These are phyloP conservation scores for Cudoniella acicularis DNA, from an alignment of 495 filamentous ascomycete genomes.

Conservation along the genomic window DNA sequence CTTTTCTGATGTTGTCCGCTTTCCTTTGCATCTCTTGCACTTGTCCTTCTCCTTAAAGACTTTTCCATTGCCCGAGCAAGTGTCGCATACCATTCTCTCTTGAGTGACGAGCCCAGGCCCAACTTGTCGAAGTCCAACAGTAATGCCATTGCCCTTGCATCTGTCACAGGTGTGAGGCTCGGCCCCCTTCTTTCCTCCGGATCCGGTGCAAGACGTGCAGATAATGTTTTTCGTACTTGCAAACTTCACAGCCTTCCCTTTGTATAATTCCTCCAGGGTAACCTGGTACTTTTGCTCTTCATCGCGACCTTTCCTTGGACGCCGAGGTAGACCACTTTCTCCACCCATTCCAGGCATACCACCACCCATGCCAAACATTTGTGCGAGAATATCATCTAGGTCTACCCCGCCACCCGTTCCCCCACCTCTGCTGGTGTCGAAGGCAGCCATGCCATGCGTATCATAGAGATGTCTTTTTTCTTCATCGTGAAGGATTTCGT, in stretches of 20 bases:
- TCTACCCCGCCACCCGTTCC: constrained; percentile 69
- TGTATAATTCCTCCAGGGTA: constrained; percentile 89
- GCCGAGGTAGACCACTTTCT: constrained; percentile 44
- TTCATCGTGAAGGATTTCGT: constrained; percentile 96
- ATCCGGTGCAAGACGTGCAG: constrained; percentile 81
- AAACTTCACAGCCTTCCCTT: constrained; percentile 97
- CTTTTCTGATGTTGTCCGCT: constrained; percentile 72
- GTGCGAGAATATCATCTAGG: constrained; percentile 82
- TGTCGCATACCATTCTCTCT: constrained; percentile 66
- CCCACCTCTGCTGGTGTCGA: constrained; percentile 60
- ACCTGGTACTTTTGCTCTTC: constrained; percentile 91
- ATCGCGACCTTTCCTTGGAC: constrained; percentile 68
- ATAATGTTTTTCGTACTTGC: constrained; percentile 88
- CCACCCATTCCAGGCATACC: constrained; percentile 39
- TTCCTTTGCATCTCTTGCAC: constrained; percentile 98
- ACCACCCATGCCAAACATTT: constrained; percentile 86
- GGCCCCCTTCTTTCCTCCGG: constrained; percentile 86
- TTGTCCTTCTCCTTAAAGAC: constrained; percentile 91
- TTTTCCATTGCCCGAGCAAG: constrained; percentile 76
- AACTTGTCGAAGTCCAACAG: constrained; percentile 67
- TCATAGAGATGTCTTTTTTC: constrained; percentile 90
- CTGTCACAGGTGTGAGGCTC: constrained; percentile 80
- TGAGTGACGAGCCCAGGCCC: constrained; percentile 80
- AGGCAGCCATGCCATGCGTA: constrained; percentile 91
- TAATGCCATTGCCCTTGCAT: constrained; percentile 73